Conservation (phyloP, 495 filamentous ascomycete species). For the Talaromyces stipitatus region DNA sequence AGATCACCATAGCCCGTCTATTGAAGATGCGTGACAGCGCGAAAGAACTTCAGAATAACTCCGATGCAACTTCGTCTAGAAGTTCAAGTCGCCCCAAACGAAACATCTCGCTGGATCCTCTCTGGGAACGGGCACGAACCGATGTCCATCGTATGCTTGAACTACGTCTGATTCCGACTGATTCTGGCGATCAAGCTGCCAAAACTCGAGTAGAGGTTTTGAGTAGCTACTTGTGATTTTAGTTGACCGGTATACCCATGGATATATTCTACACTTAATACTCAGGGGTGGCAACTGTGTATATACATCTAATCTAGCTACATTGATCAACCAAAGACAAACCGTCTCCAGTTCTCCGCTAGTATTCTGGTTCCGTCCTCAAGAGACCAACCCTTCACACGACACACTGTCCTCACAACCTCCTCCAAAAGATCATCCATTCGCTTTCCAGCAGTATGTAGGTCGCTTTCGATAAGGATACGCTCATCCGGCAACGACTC, state of each 20-base stretch:
- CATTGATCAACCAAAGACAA: slow-evolving; percentile 55
- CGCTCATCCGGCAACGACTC: slow-evolving; percentile 66
- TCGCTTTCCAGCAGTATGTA: slow-evolving; percentile 72
- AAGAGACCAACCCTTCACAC: slow-evolving; percentile 70
- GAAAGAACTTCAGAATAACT: slow-evolving; percentile 10
- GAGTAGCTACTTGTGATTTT: slow-evolving; percentile 41
- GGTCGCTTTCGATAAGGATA: slow-evolving; percentile 82
- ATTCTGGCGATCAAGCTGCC: slow-evolving; percentile 43
- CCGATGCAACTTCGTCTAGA: neutral
- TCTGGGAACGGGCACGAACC: slow-evolving; percentile 44
- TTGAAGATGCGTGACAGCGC: slow-evolving; percentile 11
- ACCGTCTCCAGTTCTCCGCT: slow-evolving; percentile 70
- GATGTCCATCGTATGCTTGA: slow-evolving; percentile 57
- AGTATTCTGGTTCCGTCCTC: slow-evolving; percentile 62
- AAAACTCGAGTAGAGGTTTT: slow-evolving; percentile 48
- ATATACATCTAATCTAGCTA: neutral
- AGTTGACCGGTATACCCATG: neutral
- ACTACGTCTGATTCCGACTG: slow-evolving; percentile 46
- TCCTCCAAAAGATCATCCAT: slow-evolving; percentile 79
- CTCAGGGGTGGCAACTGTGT: neutral
- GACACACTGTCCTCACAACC: slow-evolving; percentile 63
- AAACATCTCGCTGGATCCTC: slow-evolving; percentile 34
- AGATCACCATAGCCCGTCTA: slow-evolving; percentile 18
- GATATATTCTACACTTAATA: neutral
- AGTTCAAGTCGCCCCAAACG: neutral